A percentile compares a stretch with the other conserved stretches of the same genome.
These are phyloP conservation scores for Mucor saturninus DNA, from an alignment of 371 early-diverging fungal species.

Conservation along the genomic window DNA sequence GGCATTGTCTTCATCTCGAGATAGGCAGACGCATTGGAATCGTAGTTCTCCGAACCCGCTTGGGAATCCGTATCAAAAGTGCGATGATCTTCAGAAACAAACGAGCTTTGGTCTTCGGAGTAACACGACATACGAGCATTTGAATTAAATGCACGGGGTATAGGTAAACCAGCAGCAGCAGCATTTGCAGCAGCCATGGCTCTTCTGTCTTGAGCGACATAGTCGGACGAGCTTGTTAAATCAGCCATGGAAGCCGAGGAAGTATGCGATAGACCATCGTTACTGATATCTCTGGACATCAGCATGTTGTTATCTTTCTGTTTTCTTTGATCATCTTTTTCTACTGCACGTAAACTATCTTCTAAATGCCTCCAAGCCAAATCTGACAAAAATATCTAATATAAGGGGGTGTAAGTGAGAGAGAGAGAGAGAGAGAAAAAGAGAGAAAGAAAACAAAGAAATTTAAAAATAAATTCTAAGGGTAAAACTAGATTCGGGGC, in stretches of 20 bases:
- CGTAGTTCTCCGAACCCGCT: conserved; percentile 20
- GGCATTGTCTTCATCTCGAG: conserved; percentile 33
- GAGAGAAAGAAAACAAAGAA: neutral
- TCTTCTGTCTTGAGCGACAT: conserved; percentile 1
- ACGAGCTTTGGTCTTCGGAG: conserved; percentile 65
- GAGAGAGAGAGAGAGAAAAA: neutral
- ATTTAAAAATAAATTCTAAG: neutral
- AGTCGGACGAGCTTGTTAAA: conserved; percentile 7
- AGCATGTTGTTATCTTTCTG: conserved; percentile 26
- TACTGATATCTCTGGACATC: conserved; percentile 11
- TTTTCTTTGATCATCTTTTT: conserved; percentile 41
- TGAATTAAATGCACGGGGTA: conserved; percentile 17
- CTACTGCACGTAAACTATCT: conserved; percentile 48
- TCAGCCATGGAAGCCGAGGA: conserved; percentile 44
- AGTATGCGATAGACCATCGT: conserved; percentile 29
- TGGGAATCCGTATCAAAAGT: conserved; percentile 28
- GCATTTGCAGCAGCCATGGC: conserved; percentile 21
- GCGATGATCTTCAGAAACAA: conserved; percentile 55
- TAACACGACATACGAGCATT: conserved; percentile 10
- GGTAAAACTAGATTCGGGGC: neutral
- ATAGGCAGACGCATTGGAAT: conserved; percentile 6
- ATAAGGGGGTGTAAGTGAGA: neutral
- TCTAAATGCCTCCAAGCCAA: conserved; percentile 70
- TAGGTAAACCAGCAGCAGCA: conserved; percentile 22
- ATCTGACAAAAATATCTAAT: conserved; percentile 72